These are phyloP conservation scores for Phytopythium delawarense DNA, from an alignment of 352 stramenopile genomes.

Conservation along the genomic window DNA sequence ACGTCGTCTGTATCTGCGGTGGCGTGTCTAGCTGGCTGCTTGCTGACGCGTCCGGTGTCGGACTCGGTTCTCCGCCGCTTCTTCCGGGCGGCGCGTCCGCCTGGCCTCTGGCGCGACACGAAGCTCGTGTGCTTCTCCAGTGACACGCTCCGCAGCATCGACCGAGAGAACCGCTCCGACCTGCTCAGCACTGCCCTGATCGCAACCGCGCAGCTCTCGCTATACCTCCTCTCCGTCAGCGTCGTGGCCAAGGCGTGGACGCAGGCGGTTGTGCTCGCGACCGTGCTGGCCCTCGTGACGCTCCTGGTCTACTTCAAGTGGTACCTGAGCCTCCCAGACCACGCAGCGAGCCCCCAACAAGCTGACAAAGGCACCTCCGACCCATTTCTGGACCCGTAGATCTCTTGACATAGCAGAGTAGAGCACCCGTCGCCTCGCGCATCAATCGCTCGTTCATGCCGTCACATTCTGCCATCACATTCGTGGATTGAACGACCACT, in stretches of 20 bases:
- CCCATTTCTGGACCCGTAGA: background rate
- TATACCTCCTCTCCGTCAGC: conserved; percentile 46
- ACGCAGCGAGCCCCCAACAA: background rate
- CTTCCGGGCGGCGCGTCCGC: conserved; percentile 59
- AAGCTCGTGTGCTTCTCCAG: conserved; percentile 37
- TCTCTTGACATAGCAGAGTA: background rate
- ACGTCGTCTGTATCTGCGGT: conserved; percentile 33
- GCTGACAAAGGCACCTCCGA: background rate
- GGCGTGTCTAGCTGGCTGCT: conserved; percentile 25
- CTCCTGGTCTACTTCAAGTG: conserved; percentile 34
- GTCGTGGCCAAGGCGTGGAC: conserved; percentile 39
- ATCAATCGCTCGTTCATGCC: too few relatives aligned
- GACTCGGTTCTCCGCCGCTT: conserved; percentile 56
- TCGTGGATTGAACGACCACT: background rate
- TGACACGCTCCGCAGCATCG: conserved; percentile 21
- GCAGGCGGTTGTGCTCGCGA: conserved; percentile 25
- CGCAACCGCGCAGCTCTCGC: conserved; percentile 28
- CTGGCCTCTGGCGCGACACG: conserved; percentile 37
- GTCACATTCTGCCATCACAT: too few relatives aligned
- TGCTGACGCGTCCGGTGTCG: conserved; percentile 36
- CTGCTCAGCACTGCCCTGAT: conserved; percentile 40
- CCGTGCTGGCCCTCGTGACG: conserved; percentile 19
- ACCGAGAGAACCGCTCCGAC: conserved; percentile 34
- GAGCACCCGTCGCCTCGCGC: too few relatives aligned
- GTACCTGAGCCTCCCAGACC: conserved; percentile 1